Evolutionary conservation across 352 stramenopile species (phyloP).

Genomic region (Phytopythium mirpurense): DNA sequence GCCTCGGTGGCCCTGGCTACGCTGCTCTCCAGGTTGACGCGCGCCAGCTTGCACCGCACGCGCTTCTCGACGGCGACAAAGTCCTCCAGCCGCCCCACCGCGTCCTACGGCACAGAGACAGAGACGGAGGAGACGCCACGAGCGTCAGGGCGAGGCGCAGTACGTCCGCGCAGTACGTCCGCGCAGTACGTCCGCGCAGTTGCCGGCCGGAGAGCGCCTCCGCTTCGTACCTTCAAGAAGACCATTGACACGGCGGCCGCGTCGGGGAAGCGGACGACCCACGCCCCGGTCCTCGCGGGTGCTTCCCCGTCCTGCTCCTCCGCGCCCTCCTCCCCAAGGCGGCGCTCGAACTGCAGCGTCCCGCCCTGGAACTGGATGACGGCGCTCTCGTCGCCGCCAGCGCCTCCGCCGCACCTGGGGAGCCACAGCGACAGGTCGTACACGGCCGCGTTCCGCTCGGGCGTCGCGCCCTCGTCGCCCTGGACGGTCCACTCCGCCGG

Average conservation of each 20-base stretch:
- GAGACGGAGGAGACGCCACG: neutral
- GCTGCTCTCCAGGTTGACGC: constrained; percentile 21
- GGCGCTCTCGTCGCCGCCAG: neutral
- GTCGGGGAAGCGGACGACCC: constrained; percentile 40
- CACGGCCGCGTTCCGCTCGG: constrained; percentile 32
- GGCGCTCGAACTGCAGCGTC: constrained; percentile 27
- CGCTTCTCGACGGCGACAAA: constrained; percentile 49
- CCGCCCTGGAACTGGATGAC: constrained; percentile 27
- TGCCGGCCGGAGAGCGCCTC: too few relatives aligned
- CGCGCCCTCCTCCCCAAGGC: neutral
- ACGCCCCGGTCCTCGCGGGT: constrained; percentile 25
- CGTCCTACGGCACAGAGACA: constrained; percentile 15
- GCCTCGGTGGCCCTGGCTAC: constrained; percentile 23
- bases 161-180: too few relatives aligned
- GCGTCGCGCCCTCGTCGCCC: constrained; percentile 16
- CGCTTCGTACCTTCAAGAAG: constrained; percentile 51
- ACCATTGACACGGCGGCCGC: constrained; percentile 18
- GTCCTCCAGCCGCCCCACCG: constrained; percentile 30
- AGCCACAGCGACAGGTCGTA: constrained; percentile 34
- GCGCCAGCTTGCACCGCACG: constrained; percentile 24
- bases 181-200: too few relatives aligned
- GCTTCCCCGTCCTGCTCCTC: constrained; percentile 14
- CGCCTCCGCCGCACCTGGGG: neutral
- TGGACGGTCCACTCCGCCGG: constrained; percentile 42
- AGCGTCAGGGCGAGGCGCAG: neutral